Percentiles rank a stretch among this genome's conserved stretches.
These are phyloP conservation scores for Coemansia sp. DNA, from an alignment of 192 early-diverging fungal genomes.

Conservation along the genomic window DNA sequence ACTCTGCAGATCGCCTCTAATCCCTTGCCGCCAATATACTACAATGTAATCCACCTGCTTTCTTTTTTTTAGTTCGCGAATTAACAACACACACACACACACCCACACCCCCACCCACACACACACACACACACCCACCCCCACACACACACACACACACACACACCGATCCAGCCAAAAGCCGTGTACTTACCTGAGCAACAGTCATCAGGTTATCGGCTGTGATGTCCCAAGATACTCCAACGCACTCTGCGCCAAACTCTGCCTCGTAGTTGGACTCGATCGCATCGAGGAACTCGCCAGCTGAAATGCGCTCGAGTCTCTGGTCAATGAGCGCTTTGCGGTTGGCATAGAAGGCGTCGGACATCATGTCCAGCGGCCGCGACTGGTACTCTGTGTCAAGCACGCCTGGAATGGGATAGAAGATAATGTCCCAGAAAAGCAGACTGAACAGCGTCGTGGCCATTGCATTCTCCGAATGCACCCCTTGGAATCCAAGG, in stretches of 20 bases:
- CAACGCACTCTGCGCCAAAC: conserved; percentile 33
- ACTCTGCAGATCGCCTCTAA: conserved; percentile 60
- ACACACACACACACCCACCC: too few relatives aligned
- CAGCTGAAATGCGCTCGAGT: conserved; percentile 31
- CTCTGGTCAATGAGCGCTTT: conserved; percentile 39
- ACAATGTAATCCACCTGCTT: conserved; percentile 5
- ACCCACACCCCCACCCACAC: too few relatives aligned
- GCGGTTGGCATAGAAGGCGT: conserved; percentile 64
- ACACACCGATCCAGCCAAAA: conserved; percentile 1
- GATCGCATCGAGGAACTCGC: conserved; percentile 23
- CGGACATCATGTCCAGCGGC: conserved; percentile 66
- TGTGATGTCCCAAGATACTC: conserved; percentile 46
- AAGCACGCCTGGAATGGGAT: conserved; percentile 61
- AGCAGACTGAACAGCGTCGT: conserved; percentile 64
- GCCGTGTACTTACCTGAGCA: conserved; percentile 24
- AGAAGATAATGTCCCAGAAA: conserved; percentile 72
- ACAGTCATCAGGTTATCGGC: conserved; percentile 27
- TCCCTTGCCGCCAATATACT: conserved; percentile 60
- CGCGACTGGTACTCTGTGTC: conserved; percentile 69
- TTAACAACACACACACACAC: not conserved
- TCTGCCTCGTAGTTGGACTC: conserved; percentile 19
- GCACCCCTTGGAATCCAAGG: conserved; percentile 63
- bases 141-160: too few relatives aligned
- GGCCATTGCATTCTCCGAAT: conserved; percentile 63
- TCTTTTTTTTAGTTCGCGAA: not conserved